Percentiles rank a stretch among this genome's conserved stretches.
phyloP scores from a whole-genome alignment of 176 grass and related monocot genomes.

The Aechmea fasciata region DNA sequence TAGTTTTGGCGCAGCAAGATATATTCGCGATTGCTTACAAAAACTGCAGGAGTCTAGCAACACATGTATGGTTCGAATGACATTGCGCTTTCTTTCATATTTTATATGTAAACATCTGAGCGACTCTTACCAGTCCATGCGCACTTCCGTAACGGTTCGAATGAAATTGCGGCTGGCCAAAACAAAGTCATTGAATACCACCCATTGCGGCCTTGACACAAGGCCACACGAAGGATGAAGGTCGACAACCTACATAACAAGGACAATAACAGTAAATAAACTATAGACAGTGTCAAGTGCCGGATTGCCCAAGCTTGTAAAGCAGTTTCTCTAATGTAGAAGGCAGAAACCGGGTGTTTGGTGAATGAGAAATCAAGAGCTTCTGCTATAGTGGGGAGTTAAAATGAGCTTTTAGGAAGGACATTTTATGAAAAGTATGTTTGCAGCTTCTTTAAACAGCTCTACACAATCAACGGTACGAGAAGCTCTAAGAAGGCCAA shows the following conservation, averaged over 20 bases:
- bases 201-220: not conserved
- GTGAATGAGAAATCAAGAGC: too few relatives aligned
- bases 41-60: too few relatives aligned
- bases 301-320: too few relatives aligned
- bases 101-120: not conserved
- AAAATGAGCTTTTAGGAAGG: too few relatives aligned
- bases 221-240: conserved; percentile 20
- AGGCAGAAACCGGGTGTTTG: too few relatives aligned
- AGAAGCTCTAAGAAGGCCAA: not conserved
- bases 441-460: too few relatives aligned
- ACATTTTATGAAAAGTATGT: not conserved
- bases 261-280: not conserved
- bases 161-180: conserved; percentile 15
- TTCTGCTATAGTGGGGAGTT: too few relatives aligned
- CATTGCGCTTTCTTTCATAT: not conserved
- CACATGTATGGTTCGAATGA: not conserved
- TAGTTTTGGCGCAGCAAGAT: too few relatives aligned
- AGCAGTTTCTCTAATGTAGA: too few relatives aligned
- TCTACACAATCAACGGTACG: too few relatives aligned
- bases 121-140: conserved; percentile 3
- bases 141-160: conserved; percentile 11
- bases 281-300: not conserved
- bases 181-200: conserved; percentile 21
- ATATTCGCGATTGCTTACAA: too few relatives aligned
- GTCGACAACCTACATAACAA: conserved; percentile 8